These are phyloP conservation scores for Colletotrichum higginsianum DNA, from an alignment of 2,329 filamentous ascomycete genomes.

Conservation along the genomic window DNA sequence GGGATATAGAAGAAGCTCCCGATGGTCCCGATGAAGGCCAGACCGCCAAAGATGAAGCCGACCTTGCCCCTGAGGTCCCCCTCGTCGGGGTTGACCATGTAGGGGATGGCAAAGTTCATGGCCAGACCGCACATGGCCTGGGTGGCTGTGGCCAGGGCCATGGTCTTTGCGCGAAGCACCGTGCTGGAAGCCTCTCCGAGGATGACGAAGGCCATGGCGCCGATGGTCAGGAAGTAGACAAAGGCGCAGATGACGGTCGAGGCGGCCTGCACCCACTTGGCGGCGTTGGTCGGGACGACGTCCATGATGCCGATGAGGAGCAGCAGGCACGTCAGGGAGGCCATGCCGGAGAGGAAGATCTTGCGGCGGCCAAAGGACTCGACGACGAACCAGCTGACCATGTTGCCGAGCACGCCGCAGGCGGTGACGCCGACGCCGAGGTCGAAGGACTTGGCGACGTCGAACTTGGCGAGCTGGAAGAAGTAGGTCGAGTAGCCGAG, in stretches of 20 bases:
- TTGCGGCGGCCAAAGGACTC: conserved; percentile 57
- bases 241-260: conserved; percentile 61
- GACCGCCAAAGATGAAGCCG: conserved; percentile 44
- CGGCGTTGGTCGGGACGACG: conserved; percentile 57
- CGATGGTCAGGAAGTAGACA: conserved; percentile 54
- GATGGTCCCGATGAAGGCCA: conserved; percentile 42
- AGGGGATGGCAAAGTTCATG: conserved; percentile 49
- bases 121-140: conserved; percentile 56
- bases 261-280: conserved; percentile 63
- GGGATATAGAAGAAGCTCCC: conserved; percentile 45
- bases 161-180: conserved; percentile 60
- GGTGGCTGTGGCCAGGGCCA: conserved; percentile 59
- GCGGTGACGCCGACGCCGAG: conserved; percentile 58
- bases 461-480: conserved; percentile 61
- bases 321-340: conserved; percentile 56
- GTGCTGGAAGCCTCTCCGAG: conserved; percentile 67
- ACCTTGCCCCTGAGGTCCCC: conserved; percentile 53
- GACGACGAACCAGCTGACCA: conserved; percentile 59
- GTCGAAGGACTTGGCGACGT: conserved; percentile 54
- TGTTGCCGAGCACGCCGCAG: conserved; percentile 57
- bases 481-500: conserved; percentile 70
- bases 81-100: conserved; percentile 47
- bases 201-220: conserved; percentile 59
- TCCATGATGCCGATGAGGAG: conserved; percentile 61
- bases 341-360: conserved; percentile 59